Evolutionary conservation across 305 asterid species (phyloP).

Genomic region (Ajuga reptans): DNA sequence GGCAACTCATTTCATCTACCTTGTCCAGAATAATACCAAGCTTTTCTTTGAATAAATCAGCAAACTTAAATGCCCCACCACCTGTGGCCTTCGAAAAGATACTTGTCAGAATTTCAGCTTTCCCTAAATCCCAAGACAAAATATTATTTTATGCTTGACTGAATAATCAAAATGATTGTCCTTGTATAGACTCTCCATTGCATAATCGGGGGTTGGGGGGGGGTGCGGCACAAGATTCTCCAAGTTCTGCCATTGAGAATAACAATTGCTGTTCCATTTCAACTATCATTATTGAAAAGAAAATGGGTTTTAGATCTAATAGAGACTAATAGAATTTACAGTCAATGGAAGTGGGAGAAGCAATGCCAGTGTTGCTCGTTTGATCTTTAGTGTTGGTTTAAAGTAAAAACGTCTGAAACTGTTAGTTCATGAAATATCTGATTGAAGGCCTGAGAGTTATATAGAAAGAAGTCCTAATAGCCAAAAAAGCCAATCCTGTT

Average conservation of each 20-base stretch:
- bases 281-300: neutral
- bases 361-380: constrained; percentile 2
- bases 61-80: constrained; percentile 94
- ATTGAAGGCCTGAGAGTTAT: neutral
- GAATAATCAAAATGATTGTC: neutral
- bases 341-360: neutral
- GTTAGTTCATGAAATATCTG: neutral
- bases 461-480: neutral
- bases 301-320: neutral
- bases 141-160: neutral
- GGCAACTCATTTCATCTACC: constrained; percentile 92
- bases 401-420: constrained; percentile 5
- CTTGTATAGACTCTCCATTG: too few species aligned
- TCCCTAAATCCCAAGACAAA: constrained; percentile 1
- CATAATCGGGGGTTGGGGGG: too few species aligned
- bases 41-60: constrained; percentile 75
- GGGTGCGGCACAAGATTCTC: too few species aligned
- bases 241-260: too few species aligned
- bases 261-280: neutral
- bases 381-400: neutral
- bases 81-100: constrained; percentile 83
- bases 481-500: too few species aligned
- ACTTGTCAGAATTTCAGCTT: constrained; percentile 13
- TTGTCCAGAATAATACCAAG: constrained; percentile 80
- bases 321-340: neutral